These are phyloP conservation scores for Venturia pyrina DNA, from an alignment of 2,329 filamentous ascomycete species.

Conservation along the genomic window DNA sequence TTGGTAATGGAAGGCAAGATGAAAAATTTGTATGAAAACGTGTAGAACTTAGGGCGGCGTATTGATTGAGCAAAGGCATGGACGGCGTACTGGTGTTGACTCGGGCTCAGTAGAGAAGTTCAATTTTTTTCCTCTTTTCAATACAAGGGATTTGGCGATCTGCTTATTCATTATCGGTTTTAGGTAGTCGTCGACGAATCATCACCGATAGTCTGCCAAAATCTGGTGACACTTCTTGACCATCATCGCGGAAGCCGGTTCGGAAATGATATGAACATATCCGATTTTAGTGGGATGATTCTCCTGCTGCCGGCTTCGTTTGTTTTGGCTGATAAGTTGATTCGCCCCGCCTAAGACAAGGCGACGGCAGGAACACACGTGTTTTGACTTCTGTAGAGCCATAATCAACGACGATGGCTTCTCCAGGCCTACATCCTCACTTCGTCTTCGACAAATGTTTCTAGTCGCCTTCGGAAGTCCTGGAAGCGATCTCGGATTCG, in stretches of 20 bases:
- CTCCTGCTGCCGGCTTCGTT: not conserved
- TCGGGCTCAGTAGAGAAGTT: not conserved
- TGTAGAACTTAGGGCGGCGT: not conserved
- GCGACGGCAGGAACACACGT: not conserved
- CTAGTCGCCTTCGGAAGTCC: not conserved
- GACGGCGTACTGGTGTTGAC: not conserved
- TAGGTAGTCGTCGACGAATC: not conserved
- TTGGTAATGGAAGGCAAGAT: constrained; percentile 18
- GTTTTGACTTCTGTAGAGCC: not conserved
- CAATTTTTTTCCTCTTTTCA: not conserved
- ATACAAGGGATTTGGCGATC: not conserved
- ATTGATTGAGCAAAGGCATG: not conserved
- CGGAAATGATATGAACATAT: not conserved
- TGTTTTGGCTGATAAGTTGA: not conserved
- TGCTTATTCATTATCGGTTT: not conserved
- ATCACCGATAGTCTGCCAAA: not conserved
- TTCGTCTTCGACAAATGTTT: not conserved
- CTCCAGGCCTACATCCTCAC: not conserved
- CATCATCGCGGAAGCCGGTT: not conserved
- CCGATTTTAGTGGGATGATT: not conserved
- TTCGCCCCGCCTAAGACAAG: not conserved
- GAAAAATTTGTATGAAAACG: constrained; percentile 14
- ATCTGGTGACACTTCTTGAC: not conserved
- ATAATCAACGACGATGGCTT: not conserved
- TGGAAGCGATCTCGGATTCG: not conserved